phyloP scores from a whole-genome alignment of 2,329 filamentous ascomycete species.

The Claviceps paspali region DNA sequence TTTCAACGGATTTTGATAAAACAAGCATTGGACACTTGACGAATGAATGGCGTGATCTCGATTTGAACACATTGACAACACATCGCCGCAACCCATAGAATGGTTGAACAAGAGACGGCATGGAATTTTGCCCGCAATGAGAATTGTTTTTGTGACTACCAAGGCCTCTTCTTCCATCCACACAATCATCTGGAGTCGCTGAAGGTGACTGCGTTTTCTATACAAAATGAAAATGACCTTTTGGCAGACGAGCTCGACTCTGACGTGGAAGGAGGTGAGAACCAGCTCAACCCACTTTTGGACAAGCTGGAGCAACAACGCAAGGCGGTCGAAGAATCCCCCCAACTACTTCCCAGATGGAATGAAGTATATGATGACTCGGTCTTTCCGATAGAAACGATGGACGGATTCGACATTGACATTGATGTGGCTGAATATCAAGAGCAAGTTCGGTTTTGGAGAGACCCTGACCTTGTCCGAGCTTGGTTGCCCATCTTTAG shows the following conservation, averaged over 20 bases:
- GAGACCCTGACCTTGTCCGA: slow-evolving; percentile 4
- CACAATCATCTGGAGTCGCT: slow-evolving; percentile 10
- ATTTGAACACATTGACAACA: background rate
- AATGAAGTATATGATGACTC: background rate
- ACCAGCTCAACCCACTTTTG: background rate
- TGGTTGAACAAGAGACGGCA: background rate
- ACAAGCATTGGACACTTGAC: too few species aligned
- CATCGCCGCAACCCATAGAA: background rate
- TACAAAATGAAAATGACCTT: background rate
- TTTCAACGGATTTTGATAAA: too few species aligned
- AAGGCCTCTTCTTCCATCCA: slow-evolving; percentile 14
- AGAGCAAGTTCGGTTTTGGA: slow-evolving; percentile 2
- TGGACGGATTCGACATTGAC: slow-evolving; percentile 1
- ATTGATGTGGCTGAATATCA: slow-evolving; percentile 1
- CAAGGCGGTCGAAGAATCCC: background rate
- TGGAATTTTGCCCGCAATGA: slow-evolving; percentile 13
- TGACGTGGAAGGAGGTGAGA: background rate
- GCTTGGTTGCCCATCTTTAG: slow-evolving; percentile 5
- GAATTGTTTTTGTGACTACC: slow-evolving; percentile 14
- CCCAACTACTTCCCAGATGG: slow-evolving; percentile 2
- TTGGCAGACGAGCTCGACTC: background rate
- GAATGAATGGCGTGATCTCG: background rate
- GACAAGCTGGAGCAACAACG: slow-evolving; percentile 1
- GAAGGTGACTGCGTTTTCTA: background rate
- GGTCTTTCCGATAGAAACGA: slow-evolving; percentile 2